These are phyloP conservation scores for Thermoascus crustaceus DNA, from an alignment of 2,329 filamentous ascomycete genomes.

Conservation along the genomic window DNA sequence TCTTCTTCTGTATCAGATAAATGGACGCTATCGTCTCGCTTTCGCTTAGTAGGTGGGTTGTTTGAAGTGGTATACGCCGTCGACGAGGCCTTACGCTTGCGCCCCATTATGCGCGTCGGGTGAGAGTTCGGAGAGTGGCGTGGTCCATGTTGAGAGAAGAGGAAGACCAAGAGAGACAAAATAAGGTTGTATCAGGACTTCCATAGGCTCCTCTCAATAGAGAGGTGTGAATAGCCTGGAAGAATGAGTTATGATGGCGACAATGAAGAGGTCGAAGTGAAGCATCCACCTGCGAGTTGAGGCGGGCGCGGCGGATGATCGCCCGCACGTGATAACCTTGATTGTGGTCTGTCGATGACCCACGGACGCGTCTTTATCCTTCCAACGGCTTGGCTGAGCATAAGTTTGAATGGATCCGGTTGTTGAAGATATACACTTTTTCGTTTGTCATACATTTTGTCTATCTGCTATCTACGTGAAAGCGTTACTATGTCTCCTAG, in stretches of 20 bases:
- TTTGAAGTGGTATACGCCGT: conserved; percentile 9
- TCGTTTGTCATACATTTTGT: too few relatives aligned
- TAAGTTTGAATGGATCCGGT: too few relatives aligned
- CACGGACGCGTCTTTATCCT: too few relatives aligned
- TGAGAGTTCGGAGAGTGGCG: conserved; percentile 8
- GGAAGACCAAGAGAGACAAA: background rate
- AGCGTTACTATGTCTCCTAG: too few relatives aligned
- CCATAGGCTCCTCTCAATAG: background rate
- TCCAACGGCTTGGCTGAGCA: too few relatives aligned
- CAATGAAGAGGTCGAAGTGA: too few relatives aligned
- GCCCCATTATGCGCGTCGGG: conserved; percentile 19
- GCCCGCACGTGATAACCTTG: conserved; percentile 23
- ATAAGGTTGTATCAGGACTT: background rate
- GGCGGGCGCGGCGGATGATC: conserved; percentile 20
- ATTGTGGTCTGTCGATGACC: too few relatives aligned
- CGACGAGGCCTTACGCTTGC: conserved; percentile 15
- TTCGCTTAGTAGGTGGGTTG: conserved; percentile 7
- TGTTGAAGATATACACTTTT: too few relatives aligned
- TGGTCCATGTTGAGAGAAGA: conserved; percentile 13
- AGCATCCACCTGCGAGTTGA: too few relatives aligned
- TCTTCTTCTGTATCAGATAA: conserved; percentile 5
- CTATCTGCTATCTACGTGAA: too few relatives aligned
- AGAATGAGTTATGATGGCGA: too few relatives aligned
- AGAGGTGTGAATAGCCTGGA: conserved; percentile 3
- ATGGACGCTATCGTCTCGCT: conserved; percentile 11